Evolutionary conservation across 2,329 filamentous ascomycete species (phyloP).

Genomic region (Parastagonospora avenae): DNA sequence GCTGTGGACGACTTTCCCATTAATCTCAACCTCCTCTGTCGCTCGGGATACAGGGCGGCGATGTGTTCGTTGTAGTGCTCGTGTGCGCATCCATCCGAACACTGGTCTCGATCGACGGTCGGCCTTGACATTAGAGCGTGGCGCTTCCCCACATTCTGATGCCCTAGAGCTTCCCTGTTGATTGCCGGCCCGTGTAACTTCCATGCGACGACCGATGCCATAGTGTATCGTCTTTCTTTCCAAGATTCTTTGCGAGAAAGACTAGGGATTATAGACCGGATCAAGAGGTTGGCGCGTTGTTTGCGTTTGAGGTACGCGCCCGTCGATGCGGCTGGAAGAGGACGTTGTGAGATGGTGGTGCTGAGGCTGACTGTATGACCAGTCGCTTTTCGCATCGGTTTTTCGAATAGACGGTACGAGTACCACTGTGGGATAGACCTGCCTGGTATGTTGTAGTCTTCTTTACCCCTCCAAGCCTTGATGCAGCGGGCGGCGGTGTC

Average conservation of each 20-base stretch:
- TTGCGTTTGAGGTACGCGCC: constrained; percentile 42
- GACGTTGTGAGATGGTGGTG: constrained; percentile 5
- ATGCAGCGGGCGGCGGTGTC: neutral
- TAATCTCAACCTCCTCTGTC: constrained; percentile 31
- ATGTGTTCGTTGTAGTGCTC: constrained; percentile 45
- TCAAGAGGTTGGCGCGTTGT: constrained; percentile 49
- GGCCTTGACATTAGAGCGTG: constrained; percentile 42
- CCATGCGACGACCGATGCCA: constrained; percentile 44
- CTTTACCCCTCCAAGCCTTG: constrained; percentile 1
- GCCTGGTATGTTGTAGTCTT: constrained; percentile 26
- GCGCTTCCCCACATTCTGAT: constrained; percentile 46
- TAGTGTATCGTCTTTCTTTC: constrained; percentile 43
- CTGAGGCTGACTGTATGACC: constrained; percentile 27
- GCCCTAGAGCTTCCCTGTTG: constrained; percentile 34
- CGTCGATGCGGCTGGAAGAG: constrained; percentile 10
- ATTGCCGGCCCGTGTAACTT: constrained; percentile 35
- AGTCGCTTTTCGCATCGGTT: constrained; percentile 35
- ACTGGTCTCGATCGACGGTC: constrained; percentile 36
- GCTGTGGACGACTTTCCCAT: constrained; percentile 22
- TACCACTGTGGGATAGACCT: constrained; percentile 33
- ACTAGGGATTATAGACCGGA: constrained; percentile 49
- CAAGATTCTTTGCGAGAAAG: constrained; percentile 43
- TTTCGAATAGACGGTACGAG: constrained; percentile 30
- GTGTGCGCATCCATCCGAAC: constrained; percentile 33
- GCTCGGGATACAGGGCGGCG: constrained; percentile 40